Base-by-base conservation (phyloP, 2,329 filamentous ascomycete species). In the Fusarium sp. region DNA sequence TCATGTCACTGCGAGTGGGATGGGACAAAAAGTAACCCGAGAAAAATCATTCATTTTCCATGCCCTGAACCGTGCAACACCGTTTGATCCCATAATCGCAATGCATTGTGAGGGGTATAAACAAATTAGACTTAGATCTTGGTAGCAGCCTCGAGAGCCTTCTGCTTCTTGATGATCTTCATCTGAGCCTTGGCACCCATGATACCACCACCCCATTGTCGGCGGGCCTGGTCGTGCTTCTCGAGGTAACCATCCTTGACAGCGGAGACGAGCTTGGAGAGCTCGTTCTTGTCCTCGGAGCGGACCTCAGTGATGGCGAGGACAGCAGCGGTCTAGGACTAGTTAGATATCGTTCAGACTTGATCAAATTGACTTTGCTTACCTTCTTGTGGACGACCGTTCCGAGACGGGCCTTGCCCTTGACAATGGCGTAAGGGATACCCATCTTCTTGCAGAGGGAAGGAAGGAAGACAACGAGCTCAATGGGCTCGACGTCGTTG, bases 371-470 rank as follows among this genome's bases (percentile, higher is more conserved):
- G 12, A 16, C 25, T 9, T 30, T 11, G 12, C 84, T 70, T 80
- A 94, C 92, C 92, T 99, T 99, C 92, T 99, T 98, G 92, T 99
- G 95, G 76, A 99, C 95, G 78, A 99, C 95, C 70, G 96, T 98
- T 78, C 96, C 96, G 80, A 99, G 93, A 87, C 96, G 92, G 77
- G 96, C 96, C 93, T 99, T 99, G 88, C 96, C 96, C 93, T 99
- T 99, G 83, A 99, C 90, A 79, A 99, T 98, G 82, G 95, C 96
- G 85, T 98, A 99, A 74, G 97, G 96, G 78, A 98, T 91, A 87
- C 97, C 97, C 95, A 99, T 99, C 93, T 99, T 99, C 86, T 95
- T 93, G 93, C 96, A 99, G 77, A 99, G 93, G 80, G 96, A 95
- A 77, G 96, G 96, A 74, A 99, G 91, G 92, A 97, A 99, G 86